phyloP scores from a whole-genome alignment of 2,329 filamentous ascomycete genomes.

The Fusarium nematophilum region DNA sequence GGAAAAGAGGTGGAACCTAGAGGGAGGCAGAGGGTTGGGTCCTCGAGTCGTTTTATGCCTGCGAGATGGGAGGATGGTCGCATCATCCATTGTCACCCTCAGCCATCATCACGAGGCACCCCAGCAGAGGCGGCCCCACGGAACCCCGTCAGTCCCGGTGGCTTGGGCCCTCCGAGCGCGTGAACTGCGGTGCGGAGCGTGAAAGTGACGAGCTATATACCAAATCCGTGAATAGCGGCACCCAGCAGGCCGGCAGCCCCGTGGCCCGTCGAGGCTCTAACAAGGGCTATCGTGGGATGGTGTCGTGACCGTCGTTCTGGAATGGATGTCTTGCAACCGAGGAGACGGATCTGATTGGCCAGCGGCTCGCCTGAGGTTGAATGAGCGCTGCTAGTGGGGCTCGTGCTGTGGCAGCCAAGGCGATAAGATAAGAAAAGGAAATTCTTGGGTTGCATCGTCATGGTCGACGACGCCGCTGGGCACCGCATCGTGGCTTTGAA shows the following conservation, averaged over 20 bases:
- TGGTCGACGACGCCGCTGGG: conserved; percentile 6
- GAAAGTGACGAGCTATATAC: conserved; percentile 1
- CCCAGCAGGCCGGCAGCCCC: conserved; percentile 2
- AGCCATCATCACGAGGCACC: neutral
- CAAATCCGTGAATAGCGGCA: conserved; percentile 15
- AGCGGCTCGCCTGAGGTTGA: neutral
- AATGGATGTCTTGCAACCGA: conserved; percentile 11
- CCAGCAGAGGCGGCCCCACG: neutral
- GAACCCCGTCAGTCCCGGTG: neutral
- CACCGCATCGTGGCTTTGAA: conserved; percentile 13
- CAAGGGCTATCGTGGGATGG: conserved; percentile 29
- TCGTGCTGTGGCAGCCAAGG: neutral
- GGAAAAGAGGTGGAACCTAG: neutral
- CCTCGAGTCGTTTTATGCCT: conserved; percentile 18
- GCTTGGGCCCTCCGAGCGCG: conserved; percentile 9
- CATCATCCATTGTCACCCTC: conserved; percentile 14
- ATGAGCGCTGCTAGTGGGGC: conserved; percentile 1
- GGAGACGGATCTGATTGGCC: conserved; percentile 30
- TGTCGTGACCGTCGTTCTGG: conserved; percentile 20
- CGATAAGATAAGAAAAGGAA: conserved; percentile 45
- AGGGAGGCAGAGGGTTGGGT: neutral
- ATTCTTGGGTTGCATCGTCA: conserved; percentile 35
- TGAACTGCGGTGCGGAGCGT: no score
- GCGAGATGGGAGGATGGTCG: conserved; percentile 6
- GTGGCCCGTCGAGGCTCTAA: conserved; percentile 8